Base-by-base conservation (phyloP, 768 basidiomycete genomes). In the Floccularia luteovirens region DNA sequence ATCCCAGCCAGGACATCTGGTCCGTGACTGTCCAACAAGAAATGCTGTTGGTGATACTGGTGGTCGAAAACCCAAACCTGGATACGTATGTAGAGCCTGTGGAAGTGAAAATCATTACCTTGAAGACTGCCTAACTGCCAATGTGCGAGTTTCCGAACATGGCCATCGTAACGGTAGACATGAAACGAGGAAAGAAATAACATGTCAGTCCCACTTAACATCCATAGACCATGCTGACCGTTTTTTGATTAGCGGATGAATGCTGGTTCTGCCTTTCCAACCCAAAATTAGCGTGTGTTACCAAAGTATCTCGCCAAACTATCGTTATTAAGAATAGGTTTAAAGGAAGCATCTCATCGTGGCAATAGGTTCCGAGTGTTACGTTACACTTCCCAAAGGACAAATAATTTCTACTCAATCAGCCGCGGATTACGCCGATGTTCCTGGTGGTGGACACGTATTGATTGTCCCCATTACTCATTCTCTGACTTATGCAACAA, bases 211-310 rank as follows among this genome's bases (percentile, higher is more conserved):
- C 11, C 25, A 25, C 34, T 32, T n/a, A 25, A 27, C 16, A 0
- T 24, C 19, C 36, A 7, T 8, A n/a, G 36, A 17, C n/a, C n/a
- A n/a, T n/a, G n/a, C n/a, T n/a, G n/a, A n/a, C n/a, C n/a, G n/a
- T 22, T 30, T 34, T 30, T 36, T 25, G 24, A 27, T 34, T 54
- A 90, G 89, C 90, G 48, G 87, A 87, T 41, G 88, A 92, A 58
- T 97, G 94, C 60, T 98, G 94, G 94, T 98, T 99, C 66, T 99
- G 96, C 58, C 61, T 99, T 39, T 93, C 90, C 30, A 97, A 97
- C 55, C 93, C 94, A 1, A 82, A 78, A 49, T 69, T 98, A 27
- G 83, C 89, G 81, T 90, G 17, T 24, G 41, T 1, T 20, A 7
- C 32, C 16, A 8, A 34, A 8, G 8, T 28, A 11, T 24, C 24